Evolutionary conservation across 2,329 filamentous ascomycete genomes (phyloP).

Genomic region (Fusarium humuli): DNA sequence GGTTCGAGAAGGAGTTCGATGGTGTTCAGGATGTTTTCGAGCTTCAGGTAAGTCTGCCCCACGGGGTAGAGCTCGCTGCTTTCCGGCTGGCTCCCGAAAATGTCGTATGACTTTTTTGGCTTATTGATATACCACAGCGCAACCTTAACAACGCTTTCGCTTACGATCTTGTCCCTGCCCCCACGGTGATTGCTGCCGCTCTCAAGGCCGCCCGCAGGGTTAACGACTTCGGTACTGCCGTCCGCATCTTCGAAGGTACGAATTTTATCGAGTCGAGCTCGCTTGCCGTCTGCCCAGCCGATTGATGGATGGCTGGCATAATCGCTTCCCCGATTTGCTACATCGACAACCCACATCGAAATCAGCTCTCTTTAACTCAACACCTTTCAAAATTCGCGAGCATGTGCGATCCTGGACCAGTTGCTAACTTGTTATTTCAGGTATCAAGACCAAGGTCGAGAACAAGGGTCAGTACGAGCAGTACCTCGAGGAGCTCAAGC

Average conservation of each 20-base stretch:
- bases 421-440: conserved; percentile 59
- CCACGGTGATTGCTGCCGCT: conserved; percentile 89
- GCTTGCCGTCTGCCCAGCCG: conserved; percentile 25
- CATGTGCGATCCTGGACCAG: background rate
- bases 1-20: conserved; percentile 99
- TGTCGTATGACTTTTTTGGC: conserved; percentile 49
- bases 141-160: conserved; percentile 99
- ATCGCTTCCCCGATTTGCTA: conserved; percentile 7
- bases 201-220: conserved; percentile 94
- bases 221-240: conserved; percentile 98
- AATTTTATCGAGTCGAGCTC: conserved; percentile 35
- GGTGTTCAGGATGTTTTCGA: conserved; percentile 98
- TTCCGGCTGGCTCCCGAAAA: conserved; percentile 40
- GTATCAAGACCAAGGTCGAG: conserved; percentile 99
- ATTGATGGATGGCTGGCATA: conserved; percentile 17
- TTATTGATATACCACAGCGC: conserved; percentile 62
- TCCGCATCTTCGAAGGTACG: conserved; percentile 98
- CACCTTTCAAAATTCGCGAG: conserved; percentile 4
- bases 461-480: conserved; percentile 97
- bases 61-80: conserved; percentile 40
- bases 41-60: conserved; percentile 80
- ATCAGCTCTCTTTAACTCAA: background rate
- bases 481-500: conserved; percentile 93
- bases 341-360: conserved; percentile 16
- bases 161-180: conserved; percentile 98